Percentiles rank a stretch among this genome's conserved stretches.
phyloP scores from a whole-genome alignment of 148 eudicot genomes.

The Arctostaphylos glauca region DNA sequence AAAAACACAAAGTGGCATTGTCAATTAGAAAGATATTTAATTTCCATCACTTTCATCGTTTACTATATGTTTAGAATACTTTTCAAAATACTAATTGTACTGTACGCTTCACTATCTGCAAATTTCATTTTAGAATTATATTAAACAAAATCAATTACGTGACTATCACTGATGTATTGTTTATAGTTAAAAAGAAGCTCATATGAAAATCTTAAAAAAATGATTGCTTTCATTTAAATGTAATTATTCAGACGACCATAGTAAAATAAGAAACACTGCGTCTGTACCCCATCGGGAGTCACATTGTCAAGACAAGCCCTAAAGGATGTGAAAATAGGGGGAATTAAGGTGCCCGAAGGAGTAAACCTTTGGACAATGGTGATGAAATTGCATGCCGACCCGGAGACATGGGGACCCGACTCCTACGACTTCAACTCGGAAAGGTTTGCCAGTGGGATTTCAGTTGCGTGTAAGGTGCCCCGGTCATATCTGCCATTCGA shows the following conservation, averaged over 20 bases:
- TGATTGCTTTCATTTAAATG: background rate
- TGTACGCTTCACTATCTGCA: too few relatives aligned
- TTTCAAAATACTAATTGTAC: too few relatives aligned
- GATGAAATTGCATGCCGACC: background rate
- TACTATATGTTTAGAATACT: too few relatives aligned
- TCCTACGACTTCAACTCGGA: constrained; percentile 17
- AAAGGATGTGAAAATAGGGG: constrained; percentile 15
- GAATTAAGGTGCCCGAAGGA: constrained; percentile 17
- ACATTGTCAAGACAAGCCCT: constrained; percentile 14
- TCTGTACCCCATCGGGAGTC: constrained; percentile 7
- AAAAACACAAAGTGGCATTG: too few relatives aligned
- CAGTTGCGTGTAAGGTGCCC: constrained; percentile 18
- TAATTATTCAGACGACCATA: constrained; percentile 5
- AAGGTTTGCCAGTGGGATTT: constrained; percentile 16
- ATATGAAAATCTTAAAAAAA: too few relatives aligned
- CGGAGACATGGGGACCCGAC: constrained; percentile 19
- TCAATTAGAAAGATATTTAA: too few relatives aligned
- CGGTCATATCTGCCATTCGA: constrained; percentile 20
- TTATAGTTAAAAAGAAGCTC: too few relatives aligned
- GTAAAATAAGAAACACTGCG: constrained; percentile 20
- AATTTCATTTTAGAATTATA: too few relatives aligned
- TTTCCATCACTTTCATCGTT: too few relatives aligned
- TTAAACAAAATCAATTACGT: too few relatives aligned
- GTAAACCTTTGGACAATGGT: constrained; percentile 17
- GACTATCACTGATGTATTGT: too few relatives aligned